Evolutionary conservation across 2,329 filamentous ascomycete species (phyloP), one percentile per base, ranked within the genome.

Genomic region (Chrysosporium keratinophilum): DNA sequence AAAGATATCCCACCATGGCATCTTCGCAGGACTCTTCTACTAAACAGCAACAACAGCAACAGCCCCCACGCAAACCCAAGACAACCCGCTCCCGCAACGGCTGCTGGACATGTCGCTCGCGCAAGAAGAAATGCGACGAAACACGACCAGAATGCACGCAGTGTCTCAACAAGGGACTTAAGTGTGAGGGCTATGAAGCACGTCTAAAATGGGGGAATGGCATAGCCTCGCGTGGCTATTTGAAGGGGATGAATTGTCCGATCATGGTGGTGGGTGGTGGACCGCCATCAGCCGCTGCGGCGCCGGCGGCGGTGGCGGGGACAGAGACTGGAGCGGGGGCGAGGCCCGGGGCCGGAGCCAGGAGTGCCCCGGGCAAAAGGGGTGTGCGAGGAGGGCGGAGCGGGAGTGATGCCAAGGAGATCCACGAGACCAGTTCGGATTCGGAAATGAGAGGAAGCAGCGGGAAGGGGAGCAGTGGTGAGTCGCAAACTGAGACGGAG

Each of bases 41-140:
- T 10, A 20, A 5, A 17, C n/a, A 39, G 15, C 9, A n/a, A 19
- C 23, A 46, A 15, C 17, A 17, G 23, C n/a, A 28, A 4, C 41
- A 28, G 2, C 23, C 43, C 1, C 34, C 28, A 11, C 50, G 3
- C 10, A 28, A 31, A 52, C 50, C 50, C 41, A 52, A 52, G n/a
- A 34, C 52, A n/a, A 57, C 52, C 11, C 56, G 56, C 34, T 57
- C 56, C n/a, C 56, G 56, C 33, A 57, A 52, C 34, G 56, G 56
- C 23, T 57, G 56, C 52, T 57, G 56, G 56, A 57, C 56, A 17
- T 57, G 56, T 42, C 56, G 56, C 31, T 50, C 56, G 10, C 48
- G 56, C n/a, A 50, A 54, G 34, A 57, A 57, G 40, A 57, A 57
- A 41, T 57, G 56, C 52, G 56, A 57, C 37, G 56, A 57, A 50